These are phyloP conservation scores for Tritrichomonas foetus DNA, from an alignment of 208 protist genomes.

Conservation along the genomic window DNA sequence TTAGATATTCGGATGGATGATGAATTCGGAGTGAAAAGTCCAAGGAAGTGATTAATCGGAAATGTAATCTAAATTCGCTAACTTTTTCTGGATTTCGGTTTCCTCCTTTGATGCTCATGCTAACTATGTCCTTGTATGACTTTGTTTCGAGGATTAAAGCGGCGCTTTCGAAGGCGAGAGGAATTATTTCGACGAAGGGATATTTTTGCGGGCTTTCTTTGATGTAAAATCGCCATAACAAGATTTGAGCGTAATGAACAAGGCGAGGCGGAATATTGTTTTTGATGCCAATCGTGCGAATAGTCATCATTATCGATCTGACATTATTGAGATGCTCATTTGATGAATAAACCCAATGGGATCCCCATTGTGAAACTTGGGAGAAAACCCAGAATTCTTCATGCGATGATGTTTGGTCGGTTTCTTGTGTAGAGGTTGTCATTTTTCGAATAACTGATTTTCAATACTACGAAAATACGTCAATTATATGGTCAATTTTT, in stretches of 20 bases:
- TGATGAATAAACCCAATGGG: not conserved
- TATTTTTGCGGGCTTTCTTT: not conserved
- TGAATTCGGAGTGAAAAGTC: not conserved
- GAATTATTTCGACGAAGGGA: not conserved
- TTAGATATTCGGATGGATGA: constrained; percentile 12
- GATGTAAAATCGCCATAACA: constrained; percentile 3
- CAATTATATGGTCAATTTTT: too few relatives aligned
- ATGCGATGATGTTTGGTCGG: not conserved
- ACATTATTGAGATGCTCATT: not conserved
- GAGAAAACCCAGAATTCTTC: not conserved
- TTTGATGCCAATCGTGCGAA: not conserved
- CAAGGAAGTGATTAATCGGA: not conserved
- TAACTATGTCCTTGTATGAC: not conserved
- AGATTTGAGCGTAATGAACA: not conserved
- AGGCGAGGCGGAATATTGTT: not conserved
- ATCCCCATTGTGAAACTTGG: not conserved
- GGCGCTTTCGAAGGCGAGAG: not conserved
- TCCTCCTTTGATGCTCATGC: too few relatives aligned
- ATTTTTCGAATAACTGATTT: too few relatives aligned
- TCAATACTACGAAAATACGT: too few relatives aligned
- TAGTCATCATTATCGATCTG: too few relatives aligned
- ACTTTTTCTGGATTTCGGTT: not conserved
- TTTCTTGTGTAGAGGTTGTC: too few relatives aligned
- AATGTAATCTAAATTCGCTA: not conserved
- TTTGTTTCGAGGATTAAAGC: not conserved